phyloP scores from a whole-genome alignment of 768 basidiomycete species.

The Mrakia blollopis region DNA sequence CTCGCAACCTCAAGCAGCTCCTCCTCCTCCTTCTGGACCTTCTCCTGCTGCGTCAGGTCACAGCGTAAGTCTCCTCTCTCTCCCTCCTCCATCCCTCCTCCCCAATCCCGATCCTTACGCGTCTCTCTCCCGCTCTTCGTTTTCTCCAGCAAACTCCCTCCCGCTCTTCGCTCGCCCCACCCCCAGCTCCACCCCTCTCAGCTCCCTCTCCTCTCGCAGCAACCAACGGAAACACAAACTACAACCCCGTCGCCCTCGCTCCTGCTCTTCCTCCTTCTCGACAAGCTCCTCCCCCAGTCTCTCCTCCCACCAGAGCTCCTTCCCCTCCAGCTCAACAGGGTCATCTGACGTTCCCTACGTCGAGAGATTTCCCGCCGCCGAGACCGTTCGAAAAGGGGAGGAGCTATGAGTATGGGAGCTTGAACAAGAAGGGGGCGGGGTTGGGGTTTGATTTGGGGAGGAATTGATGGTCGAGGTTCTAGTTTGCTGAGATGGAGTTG shows the following conservation, averaged over 20 bases:
- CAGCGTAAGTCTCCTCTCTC: neutral
- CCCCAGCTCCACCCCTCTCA: neutral
- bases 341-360: conserved; percentile 65
- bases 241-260: too few species aligned
- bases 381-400: conserved; percentile 54
- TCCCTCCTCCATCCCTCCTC: neutral
- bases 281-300: neutral
- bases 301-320: conserved; percentile 48
- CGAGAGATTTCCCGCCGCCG: conserved; percentile 70
- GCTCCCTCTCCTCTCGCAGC: conserved; percentile 11
- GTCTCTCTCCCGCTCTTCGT: neutral
- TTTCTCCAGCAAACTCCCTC: conserved; percentile 10
- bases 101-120: neutral
- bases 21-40: conserved; percentile 19
- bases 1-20: neutral
- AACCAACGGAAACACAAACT: neutral
- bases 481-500: too few species aligned
- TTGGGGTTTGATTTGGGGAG: conserved; percentile 27
- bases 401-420: conserved; percentile 59
- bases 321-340: conserved; percentile 62
- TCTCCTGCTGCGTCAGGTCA: conserved; percentile 15
- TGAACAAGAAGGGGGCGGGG: conserved; percentile 55
- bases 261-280: neutral
- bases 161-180: neutral
- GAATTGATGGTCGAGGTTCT: too few species aligned